Conservation (phyloP, 1,139 yeast species). For the Pichia sp. region DNA sequence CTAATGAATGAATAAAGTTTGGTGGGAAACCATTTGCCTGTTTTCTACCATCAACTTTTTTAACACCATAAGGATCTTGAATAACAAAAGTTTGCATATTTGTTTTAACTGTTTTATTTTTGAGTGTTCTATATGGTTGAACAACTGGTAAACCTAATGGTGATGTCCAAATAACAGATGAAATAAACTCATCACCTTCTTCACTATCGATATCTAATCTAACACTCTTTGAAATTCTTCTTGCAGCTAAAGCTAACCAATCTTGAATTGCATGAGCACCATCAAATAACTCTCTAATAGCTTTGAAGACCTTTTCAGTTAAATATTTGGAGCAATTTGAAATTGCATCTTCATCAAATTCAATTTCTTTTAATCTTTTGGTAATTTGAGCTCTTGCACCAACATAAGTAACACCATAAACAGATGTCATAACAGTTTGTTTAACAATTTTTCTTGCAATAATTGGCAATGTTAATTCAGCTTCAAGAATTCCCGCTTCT, state of each 20-base stretch:
- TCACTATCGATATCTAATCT: slow-evolving; percentile 46
- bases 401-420: slow-evolving; percentile 91
- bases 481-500: slow-evolving; percentile 39
- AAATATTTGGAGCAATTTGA: slow-evolving; percentile 53
- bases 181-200: slow-evolving; percentile 56
- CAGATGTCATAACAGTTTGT: slow-evolving; percentile 98
- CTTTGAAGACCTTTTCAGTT: slow-evolving; percentile 71
- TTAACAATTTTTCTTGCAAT: slow-evolving; percentile 85
- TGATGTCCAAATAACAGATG: slow-evolving; percentile 96
- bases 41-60: slow-evolving; percentile 79
- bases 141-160: slow-evolving; percentile 92
- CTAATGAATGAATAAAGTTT: slow-evolving; percentile 88
- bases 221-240: slow-evolving; percentile 70
- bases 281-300: slow-evolving; percentile 77
- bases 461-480: slow-evolving; percentile 49
- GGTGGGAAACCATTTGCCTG: slow-evolving; percentile 96
- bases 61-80: slow-evolving; percentile 74
- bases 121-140: slow-evolving; percentile 80
- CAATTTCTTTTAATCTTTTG: slow-evolving; percentile 48
- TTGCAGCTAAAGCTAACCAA: slow-evolving; percentile 89
- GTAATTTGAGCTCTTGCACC: slow-evolving; percentile 90
- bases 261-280: slow-evolving; percentile 96
- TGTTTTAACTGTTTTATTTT: slow-evolving; percentile 61
- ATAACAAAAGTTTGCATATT: slow-evolving; percentile 79
- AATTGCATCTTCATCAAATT: slow-evolving; percentile 31